Percentiles rank a stretch among this genome's conserved stretches.
phyloP scores from a whole-genome alignment of 768 basidiomycete genomes.

The Floccularia luteovirens region DNA sequence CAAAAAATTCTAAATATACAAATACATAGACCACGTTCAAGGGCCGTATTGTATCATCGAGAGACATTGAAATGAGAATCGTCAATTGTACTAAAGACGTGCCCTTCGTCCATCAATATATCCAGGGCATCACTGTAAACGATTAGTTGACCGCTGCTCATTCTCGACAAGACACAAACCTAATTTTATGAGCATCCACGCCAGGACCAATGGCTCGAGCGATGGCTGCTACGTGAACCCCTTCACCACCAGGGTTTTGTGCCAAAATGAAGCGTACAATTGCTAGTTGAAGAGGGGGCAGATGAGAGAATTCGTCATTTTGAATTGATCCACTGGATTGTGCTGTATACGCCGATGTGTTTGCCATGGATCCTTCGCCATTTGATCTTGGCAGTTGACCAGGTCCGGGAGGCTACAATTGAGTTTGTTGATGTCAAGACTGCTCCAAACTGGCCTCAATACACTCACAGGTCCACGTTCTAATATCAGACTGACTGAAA shows the following conservation, averaged over 20 bases:
- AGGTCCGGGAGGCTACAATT: constrained; percentile 21
- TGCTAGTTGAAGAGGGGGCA: constrained; percentile 50
- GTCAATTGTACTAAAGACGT: constrained; percentile 73
- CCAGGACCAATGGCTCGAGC: constrained; percentile 48
- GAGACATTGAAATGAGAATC: constrained; percentile 71
- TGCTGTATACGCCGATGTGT: constrained; percentile 16
- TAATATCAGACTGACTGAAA: constrained; percentile 57
- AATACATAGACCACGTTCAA: no score
- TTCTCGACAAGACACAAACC: constrained; percentile 28
- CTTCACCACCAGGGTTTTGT: constrained; percentile 43
- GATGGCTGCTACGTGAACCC: constrained; percentile 69
- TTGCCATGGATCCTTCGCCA: constrained; percentile 9
- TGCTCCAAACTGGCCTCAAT: not conserved
- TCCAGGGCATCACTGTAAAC: constrained; percentile 63
- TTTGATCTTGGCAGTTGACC: constrained; percentile 15
- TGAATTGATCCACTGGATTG: constrained; percentile 6
- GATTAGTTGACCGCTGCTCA: no score
- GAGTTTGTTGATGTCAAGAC: constrained; percentile 2
- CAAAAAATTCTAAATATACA: not conserved
- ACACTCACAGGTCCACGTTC: constrained; percentile 58
- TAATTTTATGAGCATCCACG: constrained; percentile 51
- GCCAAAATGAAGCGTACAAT: constrained; percentile 64
- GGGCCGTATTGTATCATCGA: no score
- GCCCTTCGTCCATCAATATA: constrained; percentile 70
- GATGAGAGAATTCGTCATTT: constrained; percentile 41